Conservation (phyloP, 1,139 yeast species). For the Pichia sp. region DNA sequence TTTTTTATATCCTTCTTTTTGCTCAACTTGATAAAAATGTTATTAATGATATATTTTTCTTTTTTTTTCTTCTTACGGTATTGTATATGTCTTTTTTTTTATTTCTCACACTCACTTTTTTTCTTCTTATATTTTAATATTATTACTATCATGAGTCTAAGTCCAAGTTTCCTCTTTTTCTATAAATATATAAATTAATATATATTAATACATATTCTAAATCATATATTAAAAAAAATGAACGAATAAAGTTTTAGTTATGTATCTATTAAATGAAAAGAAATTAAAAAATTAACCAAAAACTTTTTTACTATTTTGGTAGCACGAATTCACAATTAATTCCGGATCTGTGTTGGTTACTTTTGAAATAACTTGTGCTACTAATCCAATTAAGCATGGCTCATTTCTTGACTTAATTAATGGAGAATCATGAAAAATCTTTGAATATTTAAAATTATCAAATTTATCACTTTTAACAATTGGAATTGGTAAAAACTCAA, state of each 20-base stretch:
- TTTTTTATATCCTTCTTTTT: neutral
- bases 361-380: constrained; percentile 70
- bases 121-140: constrained; percentile 1
- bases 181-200: neutral
- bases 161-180: constrained; percentile 1
- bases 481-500: constrained; percentile 54
- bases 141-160: neutral
- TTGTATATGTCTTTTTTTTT: neutral
- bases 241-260: no score
- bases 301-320: constrained; percentile 54
- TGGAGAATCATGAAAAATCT: constrained; percentile 38
- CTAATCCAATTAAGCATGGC: constrained; percentile 78
- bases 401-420: constrained; percentile 84
- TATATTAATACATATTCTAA: no score
- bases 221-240: no score
- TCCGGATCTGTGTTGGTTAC: constrained; percentile 45
- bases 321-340: constrained; percentile 54
- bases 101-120: neutral
- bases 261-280: no score
- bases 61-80: constrained; percentile 2
- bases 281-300: constrained; percentile 32
- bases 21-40: constrained; percentile 5
- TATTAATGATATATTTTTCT: constrained; percentile 2
- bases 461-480: constrained; percentile 60
- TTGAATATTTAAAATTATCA: constrained; percentile 20